phyloP scores from a whole-genome alignment of 2,329 filamentous ascomycete genomes.

The Zasmidium cellare region DNA sequence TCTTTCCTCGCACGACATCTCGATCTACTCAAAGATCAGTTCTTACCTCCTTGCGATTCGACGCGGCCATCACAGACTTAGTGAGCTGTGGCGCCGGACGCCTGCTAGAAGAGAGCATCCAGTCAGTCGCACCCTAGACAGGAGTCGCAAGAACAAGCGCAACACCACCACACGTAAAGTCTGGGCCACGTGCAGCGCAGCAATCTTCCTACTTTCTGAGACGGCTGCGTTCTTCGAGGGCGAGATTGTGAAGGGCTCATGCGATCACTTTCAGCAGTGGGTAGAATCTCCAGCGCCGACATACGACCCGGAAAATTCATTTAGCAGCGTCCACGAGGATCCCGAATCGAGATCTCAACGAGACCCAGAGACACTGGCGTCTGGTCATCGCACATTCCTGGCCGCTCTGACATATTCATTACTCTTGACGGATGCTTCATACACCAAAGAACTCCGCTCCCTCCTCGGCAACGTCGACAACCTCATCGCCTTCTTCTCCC shows the following conservation, averaged over 20 bases:
- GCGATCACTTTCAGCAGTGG: conserved; percentile 78
- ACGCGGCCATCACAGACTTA: conserved; percentile 79
- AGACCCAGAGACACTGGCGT: conserved; percentile 81
- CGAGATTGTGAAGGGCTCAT: conserved; percentile 79
- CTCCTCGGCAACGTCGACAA: conserved; percentile 77
- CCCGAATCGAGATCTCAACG: conserved; percentile 45
- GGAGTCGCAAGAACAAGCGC: conserved; percentile 64
- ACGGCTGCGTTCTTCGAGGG: conserved; percentile 86
- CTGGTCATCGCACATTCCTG: conserved; percentile 77
- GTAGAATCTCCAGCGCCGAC: conserved; percentile 25
- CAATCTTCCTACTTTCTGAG: conserved; percentile 86
- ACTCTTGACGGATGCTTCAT: conserved; percentile 63
- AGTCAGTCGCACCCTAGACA: conserved; percentile 58
- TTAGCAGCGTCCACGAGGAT: conserved; percentile 3
- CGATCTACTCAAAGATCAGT: conserved; percentile 81
- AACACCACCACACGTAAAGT: conserved; percentile 71
- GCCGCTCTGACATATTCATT: conserved; percentile 65
- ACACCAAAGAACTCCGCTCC: conserved; percentile 65
- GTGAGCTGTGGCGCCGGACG: conserved; percentile 83
- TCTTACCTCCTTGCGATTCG: conserved; percentile 84
- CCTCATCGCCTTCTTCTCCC: conserved; percentile 73
- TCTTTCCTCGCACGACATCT: conserved; percentile 71
- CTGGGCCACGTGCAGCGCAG: conserved; percentile 87
- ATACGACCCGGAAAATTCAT: conserved; percentile 1
- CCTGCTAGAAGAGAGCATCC: conserved; percentile 75